Percentiles rank a stretch among this genome's conserved stretches.
phyloP scores from a whole-genome alignment of 768 basidiomycete species.

The Hericium rajendrae region DNA sequence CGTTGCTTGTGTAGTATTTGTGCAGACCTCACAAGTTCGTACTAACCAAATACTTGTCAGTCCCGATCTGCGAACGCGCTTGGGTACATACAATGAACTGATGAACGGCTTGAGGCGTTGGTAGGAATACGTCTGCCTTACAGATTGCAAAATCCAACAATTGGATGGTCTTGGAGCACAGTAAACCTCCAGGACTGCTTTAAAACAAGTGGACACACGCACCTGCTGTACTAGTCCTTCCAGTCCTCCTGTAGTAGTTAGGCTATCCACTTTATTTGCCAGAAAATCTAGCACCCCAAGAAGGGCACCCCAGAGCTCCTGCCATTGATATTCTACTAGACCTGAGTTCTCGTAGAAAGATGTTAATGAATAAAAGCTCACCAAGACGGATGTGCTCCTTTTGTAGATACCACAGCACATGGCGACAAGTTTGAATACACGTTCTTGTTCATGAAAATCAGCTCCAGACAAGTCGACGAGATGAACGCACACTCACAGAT shows the following conservation, averaged over 20 bases:
- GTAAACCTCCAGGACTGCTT: background rate
- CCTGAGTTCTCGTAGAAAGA: background rate
- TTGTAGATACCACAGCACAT: slow-evolving; percentile 48
- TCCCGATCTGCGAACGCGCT: too few relatives aligned
- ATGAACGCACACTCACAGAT: slow-evolving; percentile 32
- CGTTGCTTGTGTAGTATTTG: slow-evolving; percentile 38
- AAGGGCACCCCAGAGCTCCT: slow-evolving; percentile 51
- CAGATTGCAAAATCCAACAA: slow-evolving; percentile 44
- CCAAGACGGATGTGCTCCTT: slow-evolving; percentile 44
- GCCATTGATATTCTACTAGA: slow-evolving; percentile 52
- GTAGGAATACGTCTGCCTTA: slow-evolving; percentile 44
- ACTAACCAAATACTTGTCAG: slow-evolving; percentile 27
- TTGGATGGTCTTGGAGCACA: slow-evolving; percentile 32
- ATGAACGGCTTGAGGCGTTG: slow-evolving; percentile 44
- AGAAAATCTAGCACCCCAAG: slow-evolving; percentile 47
- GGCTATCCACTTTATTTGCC: slow-evolving; percentile 40
- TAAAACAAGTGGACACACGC: slow-evolving; percentile 2
- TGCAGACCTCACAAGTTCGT: slow-evolving; percentile 55
- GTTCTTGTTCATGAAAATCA: slow-evolving; percentile 25
- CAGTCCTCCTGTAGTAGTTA: slow-evolving; percentile 43
- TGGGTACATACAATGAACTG: slow-evolving; percentile 58
- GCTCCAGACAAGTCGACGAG: background rate
- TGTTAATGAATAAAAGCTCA: slow-evolving; percentile 17
- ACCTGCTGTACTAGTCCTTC: slow-evolving; percentile 49
- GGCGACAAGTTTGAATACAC: slow-evolving; percentile 46